Conservation (phyloP, 306 rosid species). For the Pueraria montana region DNA sequence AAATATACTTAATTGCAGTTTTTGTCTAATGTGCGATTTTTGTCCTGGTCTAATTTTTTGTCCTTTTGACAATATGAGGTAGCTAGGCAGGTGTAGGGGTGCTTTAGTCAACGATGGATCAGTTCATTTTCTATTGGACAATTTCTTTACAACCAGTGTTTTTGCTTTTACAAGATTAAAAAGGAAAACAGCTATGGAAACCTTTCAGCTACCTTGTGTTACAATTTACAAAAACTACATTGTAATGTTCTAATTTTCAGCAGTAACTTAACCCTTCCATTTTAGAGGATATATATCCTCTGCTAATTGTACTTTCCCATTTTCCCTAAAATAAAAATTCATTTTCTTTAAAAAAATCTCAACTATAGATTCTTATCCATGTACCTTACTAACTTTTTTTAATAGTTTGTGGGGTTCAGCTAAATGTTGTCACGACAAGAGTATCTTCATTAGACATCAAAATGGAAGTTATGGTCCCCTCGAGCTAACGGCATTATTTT, state of each 20-base stretch:
- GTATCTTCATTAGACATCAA: conserved; percentile 17
- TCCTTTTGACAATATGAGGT: neutral
- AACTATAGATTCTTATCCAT: conserved; percentile 17
- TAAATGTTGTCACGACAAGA: neutral
- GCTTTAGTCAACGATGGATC: neutral
- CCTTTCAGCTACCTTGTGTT: neutral
- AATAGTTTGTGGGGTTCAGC: neutral
- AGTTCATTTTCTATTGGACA: neutral
- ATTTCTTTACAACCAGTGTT: neutral
- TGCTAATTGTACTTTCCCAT: conserved; percentile 12
- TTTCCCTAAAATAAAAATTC: neutral
- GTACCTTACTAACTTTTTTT: conserved; percentile 6
- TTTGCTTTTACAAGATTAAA: neutral
- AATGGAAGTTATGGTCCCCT: neutral
- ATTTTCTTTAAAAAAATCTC: neutral
- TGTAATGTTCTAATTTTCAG: neutral
- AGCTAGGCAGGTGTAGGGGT: conserved; percentile 17
- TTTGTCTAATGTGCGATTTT: neutral
- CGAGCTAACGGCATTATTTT: neutral
- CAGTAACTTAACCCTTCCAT: neutral
- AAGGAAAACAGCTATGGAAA: too few species aligned
- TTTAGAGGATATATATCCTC: conserved; percentile 21
- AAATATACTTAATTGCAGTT: neutral
- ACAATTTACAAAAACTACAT: neutral
- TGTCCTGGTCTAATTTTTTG: neutral